phyloP scores from a whole-genome alignment of 768 basidiomycete species.

The Hemileccinum rubropunctum region DNA sequence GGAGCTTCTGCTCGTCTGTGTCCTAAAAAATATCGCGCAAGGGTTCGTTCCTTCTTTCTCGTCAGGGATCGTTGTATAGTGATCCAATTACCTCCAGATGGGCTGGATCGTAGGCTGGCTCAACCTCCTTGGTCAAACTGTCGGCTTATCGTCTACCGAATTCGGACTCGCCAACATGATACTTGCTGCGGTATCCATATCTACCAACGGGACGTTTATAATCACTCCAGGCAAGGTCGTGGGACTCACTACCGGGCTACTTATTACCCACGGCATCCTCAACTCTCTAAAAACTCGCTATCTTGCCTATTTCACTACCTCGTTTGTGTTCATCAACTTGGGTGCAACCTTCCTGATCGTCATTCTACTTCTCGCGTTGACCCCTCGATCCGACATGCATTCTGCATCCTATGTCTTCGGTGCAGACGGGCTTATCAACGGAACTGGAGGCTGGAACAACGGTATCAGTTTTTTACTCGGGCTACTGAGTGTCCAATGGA shows the following conservation, averaged over 20 bases:
- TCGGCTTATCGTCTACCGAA: constrained; percentile 34
- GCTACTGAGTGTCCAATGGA: constrained; percentile 47
- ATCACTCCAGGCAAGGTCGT: constrained; percentile 40
- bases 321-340: constrained; percentile 46
- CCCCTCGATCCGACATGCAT: constrained; percentile 52
- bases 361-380: constrained; percentile 42
- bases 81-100: constrained; percentile 12
- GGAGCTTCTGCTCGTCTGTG: constrained; percentile 79
- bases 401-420: constrained; percentile 57
- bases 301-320: constrained; percentile 33
- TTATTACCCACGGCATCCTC: constrained; percentile 40
- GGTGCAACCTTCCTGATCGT: constrained; percentile 41
- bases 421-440: constrained; percentile 36
- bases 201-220: constrained; percentile 31
- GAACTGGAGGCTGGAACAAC: constrained; percentile 40
- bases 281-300: constrained; percentile 44
- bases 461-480: constrained; percentile 46
- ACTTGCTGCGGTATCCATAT: constrained; percentile 26
- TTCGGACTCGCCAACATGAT: constrained; percentile 37
- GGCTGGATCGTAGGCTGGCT: constrained; percentile 36
- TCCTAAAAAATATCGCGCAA: constrained; percentile 61
- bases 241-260: constrained; percentile 39
- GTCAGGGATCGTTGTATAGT: background rate
- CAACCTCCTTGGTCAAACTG: constrained; percentile 24
- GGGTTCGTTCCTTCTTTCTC: constrained; percentile 35